These are phyloP conservation scores for Zasmidium angulare DNA, from an alignment of 2,329 filamentous ascomycete species.

Conservation along the genomic window DNA sequence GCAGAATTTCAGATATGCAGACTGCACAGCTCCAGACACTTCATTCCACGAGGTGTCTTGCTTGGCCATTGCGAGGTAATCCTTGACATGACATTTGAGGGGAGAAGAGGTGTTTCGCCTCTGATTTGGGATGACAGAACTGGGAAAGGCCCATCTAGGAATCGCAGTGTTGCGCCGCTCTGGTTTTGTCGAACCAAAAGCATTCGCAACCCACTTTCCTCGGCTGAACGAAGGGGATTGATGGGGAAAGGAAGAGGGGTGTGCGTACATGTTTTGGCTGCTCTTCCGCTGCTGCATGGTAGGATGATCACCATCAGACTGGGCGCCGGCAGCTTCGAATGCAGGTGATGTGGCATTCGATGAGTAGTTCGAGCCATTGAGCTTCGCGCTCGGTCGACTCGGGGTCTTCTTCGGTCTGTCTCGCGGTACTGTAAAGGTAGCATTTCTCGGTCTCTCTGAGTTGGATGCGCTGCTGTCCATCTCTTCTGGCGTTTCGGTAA, in stretches of 20 bases:
- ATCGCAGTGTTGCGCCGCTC: conserved; percentile 17
- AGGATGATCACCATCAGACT: conserved; percentile 22
- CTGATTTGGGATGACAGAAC: conserved; percentile 18
- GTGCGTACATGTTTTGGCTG: conserved; percentile 35
- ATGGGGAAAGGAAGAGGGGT: conserved; percentile 17
- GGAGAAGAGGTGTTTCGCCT: not conserved
- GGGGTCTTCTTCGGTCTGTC: conserved; percentile 34
- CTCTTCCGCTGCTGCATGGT: conserved; percentile 32
- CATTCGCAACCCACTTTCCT: conserved; percentile 13
- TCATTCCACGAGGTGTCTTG: conserved; percentile 14
- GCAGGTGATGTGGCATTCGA: not conserved
- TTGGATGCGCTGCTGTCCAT: conserved; percentile 7
- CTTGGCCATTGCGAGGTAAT: not conserved
- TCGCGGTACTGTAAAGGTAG: conserved; percentile 2
- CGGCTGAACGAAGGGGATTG: conserved; percentile 17
- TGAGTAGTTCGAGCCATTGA: conserved; percentile 20
- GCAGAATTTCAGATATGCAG: conserved; percentile 20
- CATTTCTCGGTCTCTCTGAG: conserved; percentile 12
- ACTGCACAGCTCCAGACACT: conserved; percentile 16
- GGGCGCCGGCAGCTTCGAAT: conserved; percentile 8
- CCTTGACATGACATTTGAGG: no score
- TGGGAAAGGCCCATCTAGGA: conserved; percentile 31
- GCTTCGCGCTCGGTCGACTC: conserved; percentile 30
- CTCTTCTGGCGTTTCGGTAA: conserved; percentile 12
- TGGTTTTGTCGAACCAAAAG: conserved; percentile 19